A percentile compares a stretch with the other conserved stretches of the same genome.
Evolutionary conservation across 176 grass and related monocot genomes (phyloP).

Genomic region (Coix lacrymajobi): DNA sequence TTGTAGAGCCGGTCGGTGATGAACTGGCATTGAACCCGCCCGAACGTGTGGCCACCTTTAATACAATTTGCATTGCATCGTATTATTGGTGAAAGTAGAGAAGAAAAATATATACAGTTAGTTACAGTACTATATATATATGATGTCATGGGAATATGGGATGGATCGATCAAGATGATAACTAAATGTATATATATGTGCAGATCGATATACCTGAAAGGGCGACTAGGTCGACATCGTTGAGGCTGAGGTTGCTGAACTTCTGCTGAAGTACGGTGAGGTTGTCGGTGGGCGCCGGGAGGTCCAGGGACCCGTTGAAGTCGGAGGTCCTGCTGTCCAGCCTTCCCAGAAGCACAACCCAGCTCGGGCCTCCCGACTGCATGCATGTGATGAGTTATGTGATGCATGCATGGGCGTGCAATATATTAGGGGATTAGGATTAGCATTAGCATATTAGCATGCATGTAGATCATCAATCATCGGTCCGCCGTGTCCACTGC

Average conservation of each 20-base stretch:
- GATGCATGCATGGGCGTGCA: too few relatives aligned
- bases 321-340: conserved; percentile 46
- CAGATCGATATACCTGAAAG: conserved; percentile 38
- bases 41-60: conserved; percentile 69
- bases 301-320: conserved; percentile 19
- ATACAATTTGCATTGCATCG: not conserved
- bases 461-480: too few relatives aligned
- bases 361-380: conserved; percentile 16
- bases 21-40: conserved; percentile 39
- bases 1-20: conserved; percentile 53
- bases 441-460: too few relatives aligned
- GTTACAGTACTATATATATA: too few relatives aligned
- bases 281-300: conserved; percentile 2
- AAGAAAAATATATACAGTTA: too few relatives aligned
- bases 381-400: too few relatives aligned
- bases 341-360: conserved; percentile 52
- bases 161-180: too few relatives aligned
- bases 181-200: not conserved
- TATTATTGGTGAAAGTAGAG: not conserved
- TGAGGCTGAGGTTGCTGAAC: conserved; percentile 16
- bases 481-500: too few relatives aligned
- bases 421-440: too few relatives aligned
- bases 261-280: conserved; percentile 15
- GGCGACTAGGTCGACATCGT: conserved; percentile 50
- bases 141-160: too few relatives aligned